phyloP scores from a whole-genome alignment of 352 stramenopile species.

The Globisporangium nagaii region DNA sequence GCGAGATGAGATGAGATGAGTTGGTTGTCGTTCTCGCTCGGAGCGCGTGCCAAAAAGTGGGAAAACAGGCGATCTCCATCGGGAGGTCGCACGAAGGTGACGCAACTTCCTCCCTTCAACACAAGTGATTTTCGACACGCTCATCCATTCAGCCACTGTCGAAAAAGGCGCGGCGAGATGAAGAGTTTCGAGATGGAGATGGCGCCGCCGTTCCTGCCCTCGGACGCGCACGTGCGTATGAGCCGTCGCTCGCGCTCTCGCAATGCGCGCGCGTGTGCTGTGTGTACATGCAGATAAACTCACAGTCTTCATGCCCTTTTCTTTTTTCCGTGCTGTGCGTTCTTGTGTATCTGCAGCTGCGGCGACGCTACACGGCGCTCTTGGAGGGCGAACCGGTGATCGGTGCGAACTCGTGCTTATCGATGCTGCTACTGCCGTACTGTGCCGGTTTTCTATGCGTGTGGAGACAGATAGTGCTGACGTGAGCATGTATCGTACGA shows the following conservation, averaged over 20 bases:
- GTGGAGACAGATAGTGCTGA: not conserved
- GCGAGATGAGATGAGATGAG: no score
- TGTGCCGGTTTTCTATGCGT: no score
- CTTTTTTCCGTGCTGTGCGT: not conserved
- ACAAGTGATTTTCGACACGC: no score
- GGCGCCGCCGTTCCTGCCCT: conserved; percentile 10
- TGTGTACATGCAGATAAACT: not conserved
- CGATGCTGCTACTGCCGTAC: no score
- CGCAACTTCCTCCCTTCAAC: not conserved
- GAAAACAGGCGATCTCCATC: no score
- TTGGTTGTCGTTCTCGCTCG: no score
- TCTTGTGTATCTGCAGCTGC: conserved; percentile 20
- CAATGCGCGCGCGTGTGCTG: not conserved
- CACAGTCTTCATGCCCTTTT: not conserved
- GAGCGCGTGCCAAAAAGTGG: no score
- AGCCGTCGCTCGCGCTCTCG: not conserved
- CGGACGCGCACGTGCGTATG: conserved; percentile 20
- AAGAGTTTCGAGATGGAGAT: conserved; percentile 5
- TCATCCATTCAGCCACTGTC: no score
- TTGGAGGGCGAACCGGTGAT: conserved; percentile 37
- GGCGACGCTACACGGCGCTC: conserved; percentile 37
- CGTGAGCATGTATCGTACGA: not conserved
- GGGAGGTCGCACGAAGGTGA: not conserved
- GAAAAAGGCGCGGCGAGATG: no score
- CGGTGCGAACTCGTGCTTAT: conserved; percentile 18